phyloP scores from a whole-genome alignment of 306 rosid genomes.

The Gastrolobium bilobum region DNA sequence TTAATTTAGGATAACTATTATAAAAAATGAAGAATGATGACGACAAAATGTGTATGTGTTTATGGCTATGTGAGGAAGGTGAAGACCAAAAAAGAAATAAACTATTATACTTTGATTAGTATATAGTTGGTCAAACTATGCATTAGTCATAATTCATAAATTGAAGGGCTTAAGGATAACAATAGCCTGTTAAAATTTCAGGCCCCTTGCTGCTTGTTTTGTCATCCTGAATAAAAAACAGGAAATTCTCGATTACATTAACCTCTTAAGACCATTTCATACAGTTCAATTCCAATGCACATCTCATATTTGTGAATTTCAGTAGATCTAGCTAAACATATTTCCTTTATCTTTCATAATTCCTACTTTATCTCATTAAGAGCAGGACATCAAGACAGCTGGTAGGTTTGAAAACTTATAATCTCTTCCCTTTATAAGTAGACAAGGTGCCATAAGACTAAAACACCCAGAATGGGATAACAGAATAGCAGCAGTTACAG shows the following conservation, averaged over 20 bases:
- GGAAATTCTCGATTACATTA: neutral
- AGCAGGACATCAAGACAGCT: neutral
- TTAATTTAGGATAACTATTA: constrained; percentile 3
- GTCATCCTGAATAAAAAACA: constrained; percentile 6
- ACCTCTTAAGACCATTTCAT: constrained; percentile 3
- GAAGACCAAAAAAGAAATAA: constrained; percentile 26
- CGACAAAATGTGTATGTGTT: neutral
- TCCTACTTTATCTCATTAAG: constrained; percentile 8
- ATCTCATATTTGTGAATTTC: constrained; percentile 18
- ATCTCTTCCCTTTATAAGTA: constrained; percentile 16
- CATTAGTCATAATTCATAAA: constrained; percentile 11
- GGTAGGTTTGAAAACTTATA: neutral
- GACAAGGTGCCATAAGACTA: constrained; percentile 30
- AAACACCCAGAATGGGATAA: constrained; percentile 15
- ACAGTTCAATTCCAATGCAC: constrained; percentile 29
- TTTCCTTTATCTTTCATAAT: constrained; percentile 11
- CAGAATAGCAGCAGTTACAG: neutral
- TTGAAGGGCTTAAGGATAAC: neutral
- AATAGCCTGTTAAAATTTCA: neutral
- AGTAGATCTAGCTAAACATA: constrained; percentile 28
- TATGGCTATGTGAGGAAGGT: neutral
- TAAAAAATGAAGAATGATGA: neutral
- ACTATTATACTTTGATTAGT: neutral
- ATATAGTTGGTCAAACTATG: constrained; percentile 29
- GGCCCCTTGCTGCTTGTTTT: constrained; percentile 18